A percentile compares a stretch with the other conserved stretches of the same genome.
Conservation (phyloP, 1,284 basidiomycete genomes). For the Hortiboletus rubellus region DNA sequence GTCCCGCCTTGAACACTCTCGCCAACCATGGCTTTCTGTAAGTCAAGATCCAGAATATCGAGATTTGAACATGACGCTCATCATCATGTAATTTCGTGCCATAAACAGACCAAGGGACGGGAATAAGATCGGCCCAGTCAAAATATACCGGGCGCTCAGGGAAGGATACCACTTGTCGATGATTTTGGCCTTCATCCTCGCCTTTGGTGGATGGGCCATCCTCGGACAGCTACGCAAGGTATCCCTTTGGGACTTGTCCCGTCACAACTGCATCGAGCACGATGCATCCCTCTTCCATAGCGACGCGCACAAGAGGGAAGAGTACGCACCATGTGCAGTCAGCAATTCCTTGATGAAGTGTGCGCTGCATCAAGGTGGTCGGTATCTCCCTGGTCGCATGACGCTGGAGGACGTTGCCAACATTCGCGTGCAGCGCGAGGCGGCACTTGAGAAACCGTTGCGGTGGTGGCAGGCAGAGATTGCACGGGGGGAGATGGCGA, state of each 20-base stretch:
- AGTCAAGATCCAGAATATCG: slow-evolving; percentile 8
- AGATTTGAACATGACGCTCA: background rate
- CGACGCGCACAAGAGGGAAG: slow-evolving; percentile 27
- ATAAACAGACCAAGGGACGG: slow-evolving; percentile 38
- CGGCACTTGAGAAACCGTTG: slow-evolving; percentile 37
- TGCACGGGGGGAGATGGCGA: slow-evolving; percentile 64
- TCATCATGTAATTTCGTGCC: background rate
- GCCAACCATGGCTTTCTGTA: slow-evolving; percentile 48
- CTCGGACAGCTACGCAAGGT: slow-evolving; percentile 31
- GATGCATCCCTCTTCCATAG: slow-evolving; percentile 41
- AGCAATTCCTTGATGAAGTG: slow-evolving; percentile 26
- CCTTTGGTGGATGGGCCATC: slow-evolving; percentile 32
- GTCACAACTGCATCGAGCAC: slow-evolving; percentile 42
- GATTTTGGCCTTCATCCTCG: slow-evolving; percentile 34
- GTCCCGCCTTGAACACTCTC: slow-evolving; percentile 50
- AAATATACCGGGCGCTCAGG: slow-evolving; percentile 33
- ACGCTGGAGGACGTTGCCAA: slow-evolving; percentile 44
- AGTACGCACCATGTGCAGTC: slow-evolving; percentile 33
- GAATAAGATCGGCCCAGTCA: slow-evolving; percentile 27
- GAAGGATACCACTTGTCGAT: slow-evolving; percentile 39
- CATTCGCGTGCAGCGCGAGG: slow-evolving; percentile 48
- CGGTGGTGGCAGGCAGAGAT: slow-evolving; percentile 50
- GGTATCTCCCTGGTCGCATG: slow-evolving; percentile 17
- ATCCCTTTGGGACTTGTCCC: slow-evolving; percentile 43
- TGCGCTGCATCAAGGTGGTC: slow-evolving; percentile 24